These are phyloP conservation scores for Stagonosporopsis cucurbitacearum DNA, from an alignment of 2,329 filamentous ascomycete genomes.

Conservation along the genomic window DNA sequence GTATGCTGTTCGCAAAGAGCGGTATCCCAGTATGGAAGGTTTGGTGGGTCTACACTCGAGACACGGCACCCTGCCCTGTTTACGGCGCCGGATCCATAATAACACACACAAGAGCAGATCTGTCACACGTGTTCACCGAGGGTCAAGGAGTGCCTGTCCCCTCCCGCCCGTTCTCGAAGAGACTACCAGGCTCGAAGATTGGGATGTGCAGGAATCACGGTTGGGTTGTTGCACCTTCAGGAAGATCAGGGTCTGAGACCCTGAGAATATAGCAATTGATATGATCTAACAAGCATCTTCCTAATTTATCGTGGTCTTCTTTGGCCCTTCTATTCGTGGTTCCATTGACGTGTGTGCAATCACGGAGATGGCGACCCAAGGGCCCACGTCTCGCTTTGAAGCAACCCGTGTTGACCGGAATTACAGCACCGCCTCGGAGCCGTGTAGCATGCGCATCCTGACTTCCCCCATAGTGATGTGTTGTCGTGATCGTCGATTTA, in stretches of 20 bases:
- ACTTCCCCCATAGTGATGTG: conserved; percentile 6
- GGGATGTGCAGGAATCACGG: conserved; percentile 9
- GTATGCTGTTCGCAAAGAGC: conserved; percentile 18
- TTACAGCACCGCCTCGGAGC: background rate
- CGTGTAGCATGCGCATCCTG: conserved; percentile 3
- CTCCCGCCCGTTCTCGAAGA: conserved; percentile 5
- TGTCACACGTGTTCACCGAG: conserved; percentile 11
- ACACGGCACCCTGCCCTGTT: conserved; percentile 8
- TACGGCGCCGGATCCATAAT: too few relatives aligned
- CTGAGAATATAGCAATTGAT: conserved; percentile 2
- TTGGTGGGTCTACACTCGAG: conserved; percentile 4
- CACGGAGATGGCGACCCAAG: conserved; percentile 7
- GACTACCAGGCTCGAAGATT: conserved; percentile 10
- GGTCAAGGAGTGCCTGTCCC: conserved; percentile 6
- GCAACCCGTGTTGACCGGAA: background rate
- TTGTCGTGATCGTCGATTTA: conserved; percentile 14
- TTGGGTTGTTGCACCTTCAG: background rate
- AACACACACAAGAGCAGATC: too few relatives aligned
- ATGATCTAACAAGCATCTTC: conserved; percentile 10
- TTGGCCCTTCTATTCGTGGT: background rate
- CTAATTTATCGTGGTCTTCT: background rate
- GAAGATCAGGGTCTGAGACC: conserved; percentile 17
- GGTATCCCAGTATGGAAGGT: conserved; percentile 17
- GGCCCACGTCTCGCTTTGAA: conserved; percentile 3
- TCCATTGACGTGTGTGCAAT: background rate